Base-by-base conservation (phyloP, 2,329 filamentous ascomycete species). In the Aspergillus sp. region DNA sequence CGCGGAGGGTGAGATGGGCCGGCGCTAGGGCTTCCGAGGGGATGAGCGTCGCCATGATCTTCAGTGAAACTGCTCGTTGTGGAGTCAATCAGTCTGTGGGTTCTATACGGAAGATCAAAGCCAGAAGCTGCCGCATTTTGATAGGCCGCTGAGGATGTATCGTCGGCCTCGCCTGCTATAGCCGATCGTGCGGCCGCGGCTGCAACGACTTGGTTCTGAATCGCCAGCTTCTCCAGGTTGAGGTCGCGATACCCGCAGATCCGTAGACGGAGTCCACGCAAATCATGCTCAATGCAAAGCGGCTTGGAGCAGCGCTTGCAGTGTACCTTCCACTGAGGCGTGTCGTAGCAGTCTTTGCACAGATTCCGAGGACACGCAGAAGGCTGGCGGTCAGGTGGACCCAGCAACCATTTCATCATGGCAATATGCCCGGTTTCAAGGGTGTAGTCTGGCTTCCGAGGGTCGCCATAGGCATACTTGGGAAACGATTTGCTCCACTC, bases 251-350 rank as follows among this genome's bases (percentile, higher is more conserved):
- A 86, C 19, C 85, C 85, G 68, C 85, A 87, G 53, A 86, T 85
- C 43, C 84, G 78, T 30, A 86, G 76, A 57, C 84, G 83, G 22
- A 86, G 76, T 15, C 81, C 84, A 28, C 84, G 81, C 49, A 87
- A 81, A 65, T 87, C 85, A 69, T 87, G 85, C 66, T 86, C 84
- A 66, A 86, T 85, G 72, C 85, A 87, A 28, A 87, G 74, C 2
- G 84, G 80, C 57, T 80, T 84, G 46, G 84, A 84, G 74, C 85
- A 87, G 48, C 77, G 80, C 67, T 84, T 83, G 71, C 85, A 87
- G 45, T 83, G 80, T n/a, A 87, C 80, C 67, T 85, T 86, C 85
- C 85, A 87, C 52, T 83, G 80, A 51, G 84, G 82, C n/a, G 81
- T 83, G 31, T 82, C 79, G 65, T 85, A 85, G 70, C 85, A 87